phyloP scores from a whole-genome alignment of 441 rosid species.

The Adansonia gregorii region DNA sequence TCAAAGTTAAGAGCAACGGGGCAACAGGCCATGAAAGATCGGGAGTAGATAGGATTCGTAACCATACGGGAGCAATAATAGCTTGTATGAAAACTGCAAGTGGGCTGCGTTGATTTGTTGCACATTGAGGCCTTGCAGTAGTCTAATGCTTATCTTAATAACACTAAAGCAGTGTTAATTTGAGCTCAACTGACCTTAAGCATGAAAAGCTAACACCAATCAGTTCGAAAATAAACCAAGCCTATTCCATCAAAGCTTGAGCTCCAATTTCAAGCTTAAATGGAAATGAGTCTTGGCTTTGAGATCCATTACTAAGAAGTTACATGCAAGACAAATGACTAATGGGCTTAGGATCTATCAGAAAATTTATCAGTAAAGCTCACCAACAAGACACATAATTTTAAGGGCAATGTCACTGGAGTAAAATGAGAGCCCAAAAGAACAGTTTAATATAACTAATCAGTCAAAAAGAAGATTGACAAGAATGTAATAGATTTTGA shows the following conservation, averaged over 20 bases:
- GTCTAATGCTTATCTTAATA: not conserved
- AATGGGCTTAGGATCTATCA: not conserved
- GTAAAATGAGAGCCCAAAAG: not conserved
- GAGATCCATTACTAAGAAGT: too few species aligned
- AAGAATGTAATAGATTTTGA: constrained; percentile 7
- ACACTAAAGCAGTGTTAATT: not conserved
- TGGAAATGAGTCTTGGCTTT: too few species aligned
- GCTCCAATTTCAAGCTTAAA: not conserved
- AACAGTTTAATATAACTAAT: not conserved
- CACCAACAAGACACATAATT: constrained; percentile 9
- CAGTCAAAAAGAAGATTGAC: not conserved
- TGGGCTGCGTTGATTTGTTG: not conserved
- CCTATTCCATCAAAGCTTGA: constrained; percentile 1
- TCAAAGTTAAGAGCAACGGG: not conserved
- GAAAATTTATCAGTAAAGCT: not conserved
- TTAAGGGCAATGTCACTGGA: not conserved
- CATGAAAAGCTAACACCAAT: not conserved
- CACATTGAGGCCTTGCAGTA: not conserved
- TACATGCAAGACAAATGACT: not conserved
- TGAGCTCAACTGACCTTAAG: not conserved
- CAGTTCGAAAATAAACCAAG: not conserved
- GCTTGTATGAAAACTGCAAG: constrained; percentile 5
- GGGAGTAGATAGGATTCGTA: not conserved
- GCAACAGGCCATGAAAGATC: not conserved
- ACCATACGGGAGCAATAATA: not conserved